Evolutionary conservation across 331 rosid species (phyloP).

Genomic region (Quercus phellos): DNA sequence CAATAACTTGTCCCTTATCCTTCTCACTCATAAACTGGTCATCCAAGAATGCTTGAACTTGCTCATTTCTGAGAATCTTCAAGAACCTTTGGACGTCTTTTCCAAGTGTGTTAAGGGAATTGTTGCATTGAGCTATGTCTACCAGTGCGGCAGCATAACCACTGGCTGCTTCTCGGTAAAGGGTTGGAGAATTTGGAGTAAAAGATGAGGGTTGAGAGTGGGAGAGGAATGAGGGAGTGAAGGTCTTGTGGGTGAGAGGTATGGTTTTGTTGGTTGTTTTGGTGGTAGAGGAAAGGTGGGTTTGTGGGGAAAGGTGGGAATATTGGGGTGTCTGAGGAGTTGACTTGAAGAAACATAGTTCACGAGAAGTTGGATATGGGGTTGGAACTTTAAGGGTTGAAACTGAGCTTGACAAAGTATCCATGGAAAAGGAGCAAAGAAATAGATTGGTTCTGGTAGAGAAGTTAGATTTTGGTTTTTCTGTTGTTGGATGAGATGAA

Average conservation of each 20-base stretch:
- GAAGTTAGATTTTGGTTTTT: no score
- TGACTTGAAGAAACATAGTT: conserved; percentile 35
- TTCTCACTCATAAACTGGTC: conserved; percentile 23
- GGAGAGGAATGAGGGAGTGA: conserved; percentile 16
- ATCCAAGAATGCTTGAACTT: conserved; percentile 12
- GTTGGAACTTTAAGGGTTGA: conserved; percentile 48
- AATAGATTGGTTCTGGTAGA: no score
- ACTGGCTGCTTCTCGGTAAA: conserved; percentile 45
- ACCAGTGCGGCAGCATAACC: conserved; percentile 80
- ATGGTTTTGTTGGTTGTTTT: conserved; percentile 4
- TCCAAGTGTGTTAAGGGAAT: conserved; percentile 46
- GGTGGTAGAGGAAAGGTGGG: conserved; percentile 33
- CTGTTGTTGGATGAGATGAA: no score
- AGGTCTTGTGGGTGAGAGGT: conserved; percentile 23
- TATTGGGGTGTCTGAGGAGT: conserved; percentile 14
- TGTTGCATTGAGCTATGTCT: conserved; percentile 48
- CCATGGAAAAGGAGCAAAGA: conserved; percentile 42
- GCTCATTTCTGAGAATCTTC: conserved; percentile 30
- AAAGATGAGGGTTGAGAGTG: conserved; percentile 12
- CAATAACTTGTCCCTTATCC: conserved; percentile 32
- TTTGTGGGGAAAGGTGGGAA: conserved; percentile 23
- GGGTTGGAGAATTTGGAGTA: conserved; percentile 16
- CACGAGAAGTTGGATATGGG: conserved; percentile 41
- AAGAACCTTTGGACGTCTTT: conserved; percentile 49
- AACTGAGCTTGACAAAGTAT: conserved; percentile 58